A percentile compares a stretch with the other conserved stretches of the same genome.
These are phyloP conservation scores for Zoysia japonica DNA, from an alignment of 176 grass and related monocot genomes.

Conservation along the genomic window DNA sequence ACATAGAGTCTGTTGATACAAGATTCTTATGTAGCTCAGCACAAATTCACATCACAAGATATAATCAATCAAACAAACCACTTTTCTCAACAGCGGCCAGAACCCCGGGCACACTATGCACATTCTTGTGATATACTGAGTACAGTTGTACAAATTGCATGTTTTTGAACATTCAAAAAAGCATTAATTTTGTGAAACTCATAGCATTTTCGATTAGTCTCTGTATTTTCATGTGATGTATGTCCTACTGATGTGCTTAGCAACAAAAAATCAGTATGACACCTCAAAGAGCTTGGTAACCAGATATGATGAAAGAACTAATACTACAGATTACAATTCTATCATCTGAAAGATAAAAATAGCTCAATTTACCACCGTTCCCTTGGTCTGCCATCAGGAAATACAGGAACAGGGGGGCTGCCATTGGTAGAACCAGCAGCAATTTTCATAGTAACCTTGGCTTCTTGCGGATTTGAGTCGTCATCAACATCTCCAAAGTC, in stretches of 20 bases:
- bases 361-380: constrained; percentile 68
- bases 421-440: constrained; percentile 19
- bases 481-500: constrained; percentile 64
- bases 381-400: constrained; percentile 82
- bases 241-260: neutral
- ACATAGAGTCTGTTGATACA: neutral
- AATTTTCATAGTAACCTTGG: constrained; percentile 32
- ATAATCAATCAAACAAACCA: neutral
- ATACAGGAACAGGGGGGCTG: constrained; percentile 49
- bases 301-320: constrained; percentile 34
- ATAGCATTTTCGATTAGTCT: neutral
- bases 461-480: constrained; percentile 34
- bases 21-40: neutral
- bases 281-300: constrained; percentile 28
- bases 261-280: constrained; percentile 29
- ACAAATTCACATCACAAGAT: neutral
- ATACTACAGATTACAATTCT: constrained; percentile 18
- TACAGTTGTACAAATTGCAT: neutral
- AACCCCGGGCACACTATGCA: neutral
- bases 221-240: constrained; percentile 5
- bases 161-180: constrained; percentile 2
- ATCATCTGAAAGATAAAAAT: constrained; percentile 22
- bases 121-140: constrained; percentile 1
- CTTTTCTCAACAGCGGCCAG: neutral
- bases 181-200: neutral